Base-by-base conservation (phyloP, 805 yeast species). In the Metschnikowia similis region DNA sequence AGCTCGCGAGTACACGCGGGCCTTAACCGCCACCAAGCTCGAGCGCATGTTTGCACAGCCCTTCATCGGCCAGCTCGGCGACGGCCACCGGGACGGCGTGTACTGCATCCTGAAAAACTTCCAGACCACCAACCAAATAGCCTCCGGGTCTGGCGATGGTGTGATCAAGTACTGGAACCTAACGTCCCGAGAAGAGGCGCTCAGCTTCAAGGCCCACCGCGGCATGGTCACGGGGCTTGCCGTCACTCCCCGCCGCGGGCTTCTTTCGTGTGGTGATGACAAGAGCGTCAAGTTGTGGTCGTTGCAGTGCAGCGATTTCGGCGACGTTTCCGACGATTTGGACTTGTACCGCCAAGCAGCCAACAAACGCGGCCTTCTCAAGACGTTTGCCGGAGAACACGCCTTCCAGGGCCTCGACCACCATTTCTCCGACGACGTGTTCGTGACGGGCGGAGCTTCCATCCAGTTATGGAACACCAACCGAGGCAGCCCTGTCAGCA, bases 21-120 rank as follows among this genome's bases (percentile, higher is more conserved):
- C 98, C 0, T 70, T 94, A 47, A 92, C 89, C 49, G 98, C 99
- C 28, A 91, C 98, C 13, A 94, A 94, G 65, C 67, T 94, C 71
- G 98, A 92, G 64, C 79, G 97, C 57, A 85, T 94, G 87, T 94
- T 94, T 78, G 98, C 99, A 0, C 91, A 91, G 63, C 99, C 99
- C 2, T 94, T 94, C 67, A 77, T 95, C 17, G 97, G 96, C 0
- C 98, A 94, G 64, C 70, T 94, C 35, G 99, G 99, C 3, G 79
- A 81, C 53, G 99, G 99, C 8, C 99, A 95, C 64, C 74, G 92
- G 50, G 99, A 94, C 65, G 98, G 97, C 51, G 89, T 94, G 11
- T 92, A 94, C 67, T 74, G 84, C 14, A 79, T 94, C 42, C 96
- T 97, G 6, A 87, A 85, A 66, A 87, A 91, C 67, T 82, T 82